phyloP scores from a whole-genome alignment of 345 rosid species.

The Sapria himalayana region DNA sequence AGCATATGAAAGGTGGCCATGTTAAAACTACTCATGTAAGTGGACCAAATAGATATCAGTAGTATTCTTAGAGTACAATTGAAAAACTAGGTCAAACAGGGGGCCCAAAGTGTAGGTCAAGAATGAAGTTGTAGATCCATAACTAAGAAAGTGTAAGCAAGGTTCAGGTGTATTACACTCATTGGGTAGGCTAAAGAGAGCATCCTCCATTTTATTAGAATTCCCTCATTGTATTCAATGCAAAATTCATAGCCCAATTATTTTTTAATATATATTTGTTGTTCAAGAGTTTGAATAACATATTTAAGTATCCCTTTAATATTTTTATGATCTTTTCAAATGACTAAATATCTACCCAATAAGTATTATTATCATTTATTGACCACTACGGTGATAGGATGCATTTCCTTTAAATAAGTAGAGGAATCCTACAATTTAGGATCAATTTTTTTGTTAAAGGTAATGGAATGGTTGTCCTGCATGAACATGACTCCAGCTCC shows the following conservation, averaged over 20 bases:
- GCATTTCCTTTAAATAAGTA: too few relatives aligned
- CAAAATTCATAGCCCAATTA: background rate
- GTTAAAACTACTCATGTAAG: background rate
- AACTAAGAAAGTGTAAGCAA: background rate
- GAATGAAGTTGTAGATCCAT: background rate
- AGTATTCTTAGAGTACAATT: background rate
- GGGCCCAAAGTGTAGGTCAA: background rate
- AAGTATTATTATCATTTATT: background rate
- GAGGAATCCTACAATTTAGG: too few relatives aligned
- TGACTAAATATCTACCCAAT: background rate
- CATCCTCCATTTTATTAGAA: background rate
- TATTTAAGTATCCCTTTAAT: background rate
- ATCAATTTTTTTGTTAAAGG: background rate
- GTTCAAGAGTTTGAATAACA: background rate
- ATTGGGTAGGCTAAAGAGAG: background rate
- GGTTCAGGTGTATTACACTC: too few relatives aligned
- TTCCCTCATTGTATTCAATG: background rate
- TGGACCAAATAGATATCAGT: background rate
- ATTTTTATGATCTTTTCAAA: background rate
- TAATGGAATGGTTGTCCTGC: background rate
- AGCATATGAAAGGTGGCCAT: background rate
- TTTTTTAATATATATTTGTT: background rate
- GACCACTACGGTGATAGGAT: background rate
- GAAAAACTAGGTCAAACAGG: background rate
- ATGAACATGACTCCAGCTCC: background rate